Evolutionary conservation across 2,329 filamentous ascomycete species (phyloP).

Genomic region (Trichoderma gracile): DNA sequence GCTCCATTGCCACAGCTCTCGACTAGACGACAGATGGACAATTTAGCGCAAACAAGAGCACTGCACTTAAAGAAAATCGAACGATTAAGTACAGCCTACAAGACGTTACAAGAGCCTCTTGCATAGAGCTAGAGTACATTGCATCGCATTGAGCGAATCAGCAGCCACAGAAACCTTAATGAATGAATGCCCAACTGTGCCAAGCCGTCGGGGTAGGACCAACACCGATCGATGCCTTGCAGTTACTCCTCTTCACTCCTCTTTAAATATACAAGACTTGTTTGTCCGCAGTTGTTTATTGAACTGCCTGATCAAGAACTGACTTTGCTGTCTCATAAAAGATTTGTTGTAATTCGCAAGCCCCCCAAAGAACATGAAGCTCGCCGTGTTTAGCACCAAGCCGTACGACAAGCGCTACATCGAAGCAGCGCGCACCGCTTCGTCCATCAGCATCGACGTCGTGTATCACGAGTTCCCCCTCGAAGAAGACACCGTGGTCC

Average conservation of each 20-base stretch:
- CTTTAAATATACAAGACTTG: too few relatives aligned
- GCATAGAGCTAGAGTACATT: constrained; percentile 2
- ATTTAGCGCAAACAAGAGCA: too few relatives aligned
- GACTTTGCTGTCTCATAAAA: too few relatives aligned
- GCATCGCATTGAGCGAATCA: constrained; percentile 8
- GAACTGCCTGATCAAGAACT: too few relatives aligned
- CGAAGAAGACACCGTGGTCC: constrained; percentile 54
- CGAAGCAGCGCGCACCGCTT: constrained; percentile 42
- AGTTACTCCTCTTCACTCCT: background rate
- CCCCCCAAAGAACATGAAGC: constrained; percentile 46
- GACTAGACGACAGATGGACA: too few relatives aligned
- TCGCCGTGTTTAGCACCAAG: constrained; percentile 66
- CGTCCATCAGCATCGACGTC: constrained; percentile 45
- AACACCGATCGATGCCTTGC: background rate
- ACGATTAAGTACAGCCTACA: background rate
- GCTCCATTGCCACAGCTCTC: too few relatives aligned
- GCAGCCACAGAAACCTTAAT: constrained; percentile 17
- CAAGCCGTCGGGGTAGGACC: constrained; percentile 4
- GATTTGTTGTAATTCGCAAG: too few relatives aligned
- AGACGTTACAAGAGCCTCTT: background rate
- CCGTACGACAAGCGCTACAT: constrained; percentile 62
- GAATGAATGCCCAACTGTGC: constrained; percentile 5
- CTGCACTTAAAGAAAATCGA: background rate
- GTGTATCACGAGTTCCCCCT: constrained; percentile 61
- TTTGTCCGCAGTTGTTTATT: background rate